Conservation (phyloP, 2,329 filamentous ascomycete species). For the Botrytis paeoniae region DNA sequence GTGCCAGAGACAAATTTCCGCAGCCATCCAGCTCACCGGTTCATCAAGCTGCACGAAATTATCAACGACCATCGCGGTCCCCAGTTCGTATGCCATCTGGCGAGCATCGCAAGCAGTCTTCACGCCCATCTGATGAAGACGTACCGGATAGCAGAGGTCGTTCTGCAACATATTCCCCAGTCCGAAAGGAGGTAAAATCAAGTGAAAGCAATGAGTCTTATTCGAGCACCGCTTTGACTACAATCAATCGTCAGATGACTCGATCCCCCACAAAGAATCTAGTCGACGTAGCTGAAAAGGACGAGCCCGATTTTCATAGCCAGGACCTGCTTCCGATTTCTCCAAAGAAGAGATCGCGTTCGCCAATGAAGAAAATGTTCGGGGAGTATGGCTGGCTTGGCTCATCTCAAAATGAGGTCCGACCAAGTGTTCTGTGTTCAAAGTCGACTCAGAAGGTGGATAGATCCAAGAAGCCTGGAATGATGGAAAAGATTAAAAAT, state of each 20-base stretch:
- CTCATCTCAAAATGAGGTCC: constrained; percentile 27
- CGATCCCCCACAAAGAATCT: constrained; percentile 26
- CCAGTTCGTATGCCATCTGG: not conserved
- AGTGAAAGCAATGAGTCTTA: constrained; percentile 4
- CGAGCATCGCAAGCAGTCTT: not conserved
- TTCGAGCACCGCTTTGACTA: constrained; percentile 3
- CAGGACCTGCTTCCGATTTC: constrained; percentile 11
- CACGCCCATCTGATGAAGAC: constrained; percentile 1
- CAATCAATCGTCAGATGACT: constrained; percentile 21
- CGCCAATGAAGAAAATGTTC: constrained; percentile 39
- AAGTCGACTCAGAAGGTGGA: constrained; percentile 20
- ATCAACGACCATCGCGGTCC: constrained; percentile 1
- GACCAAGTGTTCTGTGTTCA: constrained; percentile 20
- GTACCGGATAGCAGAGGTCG: not conserved
- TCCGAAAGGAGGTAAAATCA: not conserved
- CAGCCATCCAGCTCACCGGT: constrained; percentile 4
- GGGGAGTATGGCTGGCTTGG: constrained; percentile 37
- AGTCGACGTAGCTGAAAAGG: constrained; percentile 24
- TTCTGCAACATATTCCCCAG: not conserved
- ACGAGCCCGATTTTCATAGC: constrained; percentile 21
- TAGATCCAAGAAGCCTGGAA: constrained; percentile 27
- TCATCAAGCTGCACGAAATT: not conserved
- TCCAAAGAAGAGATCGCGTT: constrained; percentile 35
- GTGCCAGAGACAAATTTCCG: not conserved
- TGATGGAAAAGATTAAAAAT: constrained; percentile 35